Evolutionary conservation across 805 yeast species (phyloP).

Genomic region (Candida palmyrensis): DNA sequence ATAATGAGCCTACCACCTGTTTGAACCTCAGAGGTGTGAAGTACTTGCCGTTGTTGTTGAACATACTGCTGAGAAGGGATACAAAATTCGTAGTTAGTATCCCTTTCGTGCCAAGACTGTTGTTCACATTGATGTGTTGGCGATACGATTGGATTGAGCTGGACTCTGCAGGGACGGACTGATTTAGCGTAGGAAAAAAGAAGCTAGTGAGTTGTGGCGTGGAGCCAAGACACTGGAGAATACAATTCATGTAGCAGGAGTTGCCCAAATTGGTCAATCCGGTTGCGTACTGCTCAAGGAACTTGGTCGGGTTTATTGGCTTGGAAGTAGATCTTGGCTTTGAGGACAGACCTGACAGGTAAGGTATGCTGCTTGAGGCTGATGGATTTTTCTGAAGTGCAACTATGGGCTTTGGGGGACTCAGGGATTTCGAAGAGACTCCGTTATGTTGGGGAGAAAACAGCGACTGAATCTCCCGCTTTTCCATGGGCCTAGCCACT

Average conservation of each 20-base stretch:
- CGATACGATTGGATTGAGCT: slow-evolving; percentile 37
- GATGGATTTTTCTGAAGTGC: no score
- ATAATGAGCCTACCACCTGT: slow-evolving; percentile 59
- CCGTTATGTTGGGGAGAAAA: no score
- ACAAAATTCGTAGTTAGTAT: slow-evolving; percentile 67
- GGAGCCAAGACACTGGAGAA: slow-evolving; percentile 80
- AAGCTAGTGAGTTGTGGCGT: slow-evolving; percentile 60
- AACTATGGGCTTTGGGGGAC: no score
- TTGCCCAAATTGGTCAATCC: slow-evolving; percentile 84
- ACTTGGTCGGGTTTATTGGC: no score
- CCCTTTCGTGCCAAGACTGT: slow-evolving; percentile 78
- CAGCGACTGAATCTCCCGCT: no score
- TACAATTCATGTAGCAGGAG: slow-evolving; percentile 89
- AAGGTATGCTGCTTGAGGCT: no score
- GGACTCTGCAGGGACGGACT: slow-evolving; percentile 7
- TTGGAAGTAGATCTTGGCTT: no score
- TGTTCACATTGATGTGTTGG: slow-evolving; percentile 64
- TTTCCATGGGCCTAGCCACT: no score
- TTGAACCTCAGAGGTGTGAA: slow-evolving; percentile 65
- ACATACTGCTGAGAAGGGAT: slow-evolving; percentile 51
- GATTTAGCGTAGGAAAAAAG: slow-evolving; percentile 38
- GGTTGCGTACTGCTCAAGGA: background rate
- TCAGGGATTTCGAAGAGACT: no score
- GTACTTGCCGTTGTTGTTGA: slow-evolving; percentile 39
- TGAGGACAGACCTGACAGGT: no score